A percentile compares a stretch with the other conserved stretches of the same genome.
These are phyloP conservation scores for Gossypium turneri DNA, from an alignment of 345 rosid genomes.

Conservation along the genomic window DNA sequence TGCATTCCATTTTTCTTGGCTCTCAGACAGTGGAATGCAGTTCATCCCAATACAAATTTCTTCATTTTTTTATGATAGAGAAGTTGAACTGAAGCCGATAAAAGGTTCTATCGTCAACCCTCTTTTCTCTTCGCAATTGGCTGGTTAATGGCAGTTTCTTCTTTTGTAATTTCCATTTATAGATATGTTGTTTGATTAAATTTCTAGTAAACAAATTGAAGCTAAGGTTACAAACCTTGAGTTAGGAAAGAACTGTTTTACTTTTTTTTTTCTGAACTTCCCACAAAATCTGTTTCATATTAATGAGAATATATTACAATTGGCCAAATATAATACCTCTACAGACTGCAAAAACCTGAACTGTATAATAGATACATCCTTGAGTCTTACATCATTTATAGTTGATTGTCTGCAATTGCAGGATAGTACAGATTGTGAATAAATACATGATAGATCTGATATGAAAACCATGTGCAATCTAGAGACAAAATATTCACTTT, in stretches of 20 bases:
- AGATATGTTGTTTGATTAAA: not conserved
- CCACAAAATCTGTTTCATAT: not conserved
- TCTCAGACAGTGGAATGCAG: not conserved
- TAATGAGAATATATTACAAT: not conserved
- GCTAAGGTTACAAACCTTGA: not conserved
- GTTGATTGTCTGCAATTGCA: not conserved
- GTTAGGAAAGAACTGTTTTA: not conserved
- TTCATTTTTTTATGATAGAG: not conserved
- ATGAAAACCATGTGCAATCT: not conserved
- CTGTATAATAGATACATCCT: not conserved
- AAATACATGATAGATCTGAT: not conserved
- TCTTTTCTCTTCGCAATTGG: not conserved
- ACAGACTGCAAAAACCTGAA: not conserved
- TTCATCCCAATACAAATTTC: not conserved
- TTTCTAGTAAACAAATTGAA: not conserved
- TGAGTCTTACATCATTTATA: not conserved
- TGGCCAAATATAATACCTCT: not conserved
- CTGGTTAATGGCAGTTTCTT: not conserved
- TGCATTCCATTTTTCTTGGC: not conserved
- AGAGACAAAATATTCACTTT: not conserved
- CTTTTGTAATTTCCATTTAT: not conserved
- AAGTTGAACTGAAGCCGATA: not conserved
- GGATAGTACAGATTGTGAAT: not conserved
- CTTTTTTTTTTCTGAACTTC: not conserved
- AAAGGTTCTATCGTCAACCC: not conserved